Evolutionary conservation across 495 filamentous ascomycete genomes (phyloP).

Genomic region (Neurospora cerealis): DNA sequence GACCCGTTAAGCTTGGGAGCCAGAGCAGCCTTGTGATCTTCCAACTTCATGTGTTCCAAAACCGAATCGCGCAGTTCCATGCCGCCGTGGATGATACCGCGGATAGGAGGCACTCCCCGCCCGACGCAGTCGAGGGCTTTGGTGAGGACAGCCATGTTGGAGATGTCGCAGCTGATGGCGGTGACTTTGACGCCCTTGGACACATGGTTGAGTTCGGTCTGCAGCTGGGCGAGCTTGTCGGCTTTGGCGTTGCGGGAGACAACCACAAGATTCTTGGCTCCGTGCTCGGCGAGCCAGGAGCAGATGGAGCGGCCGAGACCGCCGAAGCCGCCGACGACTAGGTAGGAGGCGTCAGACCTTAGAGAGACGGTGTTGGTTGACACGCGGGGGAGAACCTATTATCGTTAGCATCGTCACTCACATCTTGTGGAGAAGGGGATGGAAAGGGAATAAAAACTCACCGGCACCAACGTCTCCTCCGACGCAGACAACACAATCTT

Average conservation of each 20-base stretch:
- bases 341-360: constrained; percentile 39
- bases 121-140: constrained; percentile 22
- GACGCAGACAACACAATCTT: constrained; percentile 41
- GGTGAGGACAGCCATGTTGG: constrained; percentile 22
- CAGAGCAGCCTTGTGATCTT: constrained; percentile 30
- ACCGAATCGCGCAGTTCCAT: constrained; percentile 43
- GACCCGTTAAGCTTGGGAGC: constrained; percentile 41
- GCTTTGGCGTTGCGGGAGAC: constrained; percentile 42
- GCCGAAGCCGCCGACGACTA: constrained; percentile 53
- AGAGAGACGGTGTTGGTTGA: constrained; percentile 10
- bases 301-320: constrained; percentile 52
- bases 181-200: constrained; percentile 23
- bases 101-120: constrained; percentile 28
- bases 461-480: constrained; percentile 13
- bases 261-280: constrained; percentile 47
- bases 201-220: constrained; percentile 26
- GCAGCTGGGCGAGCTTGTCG: constrained; percentile 27
- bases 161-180: constrained; percentile 32
- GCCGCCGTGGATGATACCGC: constrained; percentile 38
- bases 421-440: too few relatives aligned
- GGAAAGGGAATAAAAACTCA: too few relatives aligned
- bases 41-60: constrained; percentile 37
- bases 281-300: constrained; percentile 46
- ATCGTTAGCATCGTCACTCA: too few relatives aligned
- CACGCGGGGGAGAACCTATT: constrained; percentile 3